Percentiles rank a stretch among this genome's conserved stretches.
These are phyloP conservation scores for Rosa rugosa DNA, from an alignment of 306 rosid genomes.

Conservation along the genomic window DNA sequence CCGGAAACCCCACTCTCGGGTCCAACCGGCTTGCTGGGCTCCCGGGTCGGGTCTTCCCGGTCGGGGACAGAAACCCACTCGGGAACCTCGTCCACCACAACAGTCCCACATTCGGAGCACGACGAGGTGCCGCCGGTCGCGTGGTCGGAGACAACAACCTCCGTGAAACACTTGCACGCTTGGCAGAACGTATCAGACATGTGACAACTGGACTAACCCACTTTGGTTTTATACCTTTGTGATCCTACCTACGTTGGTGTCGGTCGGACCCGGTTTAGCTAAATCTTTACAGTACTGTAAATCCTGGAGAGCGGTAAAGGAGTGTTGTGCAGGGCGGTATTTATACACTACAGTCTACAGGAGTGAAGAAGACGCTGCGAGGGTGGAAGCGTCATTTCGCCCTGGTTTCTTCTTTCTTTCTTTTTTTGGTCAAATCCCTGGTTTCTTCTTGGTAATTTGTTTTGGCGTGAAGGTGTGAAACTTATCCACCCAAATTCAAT, in stretches of 20 bases:
- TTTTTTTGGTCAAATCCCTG: too few species aligned
- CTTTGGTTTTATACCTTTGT: not conserved
- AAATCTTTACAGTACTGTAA: not conserved
- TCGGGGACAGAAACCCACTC: slow-evolving; percentile 48
- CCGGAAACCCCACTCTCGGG: slow-evolving; percentile 59
- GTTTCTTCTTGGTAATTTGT: not conserved
- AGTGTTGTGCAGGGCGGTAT: not conserved
- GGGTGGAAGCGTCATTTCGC: not conserved
- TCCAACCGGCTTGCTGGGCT: slow-evolving; percentile 53
- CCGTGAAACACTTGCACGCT: slow-evolving; percentile 70
- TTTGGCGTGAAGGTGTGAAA: not conserved
- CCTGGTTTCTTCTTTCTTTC: not conserved
- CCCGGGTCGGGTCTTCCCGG: slow-evolving; percentile 52
- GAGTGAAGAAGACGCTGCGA: not conserved
- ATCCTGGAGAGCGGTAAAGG: not conserved
- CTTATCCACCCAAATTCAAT: not conserved
- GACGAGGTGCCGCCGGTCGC: slow-evolving; percentile 59
- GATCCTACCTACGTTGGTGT: not conserved
- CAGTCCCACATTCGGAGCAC: slow-evolving; percentile 75
- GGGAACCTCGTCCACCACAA: slow-evolving; percentile 57
- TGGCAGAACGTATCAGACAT: slow-evolving; percentile 76
- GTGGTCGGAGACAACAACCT: slow-evolving; percentile 69
- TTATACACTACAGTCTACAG: not conserved
- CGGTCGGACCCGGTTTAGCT: not conserved
- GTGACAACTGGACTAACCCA: not conserved